Conservation (phyloP, 139 green algal genomes). For the Deuterostichococcus epilithicus region DNA sequence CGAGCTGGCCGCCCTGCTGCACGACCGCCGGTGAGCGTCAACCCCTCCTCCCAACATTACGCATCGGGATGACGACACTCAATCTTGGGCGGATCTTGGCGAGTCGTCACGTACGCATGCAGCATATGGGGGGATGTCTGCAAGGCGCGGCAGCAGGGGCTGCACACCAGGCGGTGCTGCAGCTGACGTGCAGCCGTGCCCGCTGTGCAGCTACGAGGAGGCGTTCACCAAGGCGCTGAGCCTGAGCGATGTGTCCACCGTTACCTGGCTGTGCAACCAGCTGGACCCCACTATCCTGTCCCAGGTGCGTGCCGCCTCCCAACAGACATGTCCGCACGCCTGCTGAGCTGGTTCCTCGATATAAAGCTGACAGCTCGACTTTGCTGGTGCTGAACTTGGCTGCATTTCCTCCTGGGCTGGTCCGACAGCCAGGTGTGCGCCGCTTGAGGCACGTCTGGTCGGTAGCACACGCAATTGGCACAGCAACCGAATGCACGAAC, state of each 20-base stretch:
- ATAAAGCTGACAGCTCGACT: no score
- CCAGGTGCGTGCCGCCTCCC: not conserved
- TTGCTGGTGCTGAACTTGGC: no score
- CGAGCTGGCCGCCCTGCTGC: conserved; percentile 19
- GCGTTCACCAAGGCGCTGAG: conserved; percentile 53
- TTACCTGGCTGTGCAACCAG: conserved; percentile 76
- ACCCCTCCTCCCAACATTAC: not conserved
- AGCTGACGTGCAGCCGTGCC: conserved; percentile 1
- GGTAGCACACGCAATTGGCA: no score
- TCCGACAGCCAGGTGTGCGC: no score
- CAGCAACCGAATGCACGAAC: no score
- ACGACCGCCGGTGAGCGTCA: not conserved
- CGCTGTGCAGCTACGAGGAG: conserved; percentile 38
- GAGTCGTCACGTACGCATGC: not conserved
- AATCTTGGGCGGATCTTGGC: not conserved
- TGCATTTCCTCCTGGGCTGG: no score
- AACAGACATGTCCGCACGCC: no score
- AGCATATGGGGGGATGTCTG: not conserved
- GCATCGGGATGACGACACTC: not conserved
- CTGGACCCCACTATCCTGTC: conserved; percentile 17
- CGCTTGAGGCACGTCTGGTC: no score
- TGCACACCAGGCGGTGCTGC: not conserved
- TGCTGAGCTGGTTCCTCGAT: no score
- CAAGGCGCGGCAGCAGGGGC: not conserved
- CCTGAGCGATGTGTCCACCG: conserved; percentile 48